Evolutionary conservation across 2,329 filamentous ascomycete species (phyloP), one percentile per base, ranked within the genome.

Genomic region (Fusarium sp.): DNA sequence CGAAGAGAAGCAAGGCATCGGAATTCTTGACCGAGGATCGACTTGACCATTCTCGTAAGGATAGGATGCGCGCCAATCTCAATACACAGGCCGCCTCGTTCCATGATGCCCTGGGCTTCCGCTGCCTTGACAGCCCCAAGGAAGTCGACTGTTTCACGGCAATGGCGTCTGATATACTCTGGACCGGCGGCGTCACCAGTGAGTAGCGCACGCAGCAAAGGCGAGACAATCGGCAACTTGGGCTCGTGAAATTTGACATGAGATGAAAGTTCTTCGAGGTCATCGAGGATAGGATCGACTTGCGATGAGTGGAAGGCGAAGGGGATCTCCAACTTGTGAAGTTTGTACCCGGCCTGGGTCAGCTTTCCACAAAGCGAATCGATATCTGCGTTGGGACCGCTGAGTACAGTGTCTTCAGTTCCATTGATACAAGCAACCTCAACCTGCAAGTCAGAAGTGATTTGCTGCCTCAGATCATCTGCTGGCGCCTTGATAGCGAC

Each of bases 351-450:
- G 72, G 79, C 14, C 63, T 74, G n/a, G 27, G 72, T 37, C 65
- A 67, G 20, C 80, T 72, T 56, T 73, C 66, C 37, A 72, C 61
- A 82, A 17, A 88, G 80, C 6, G 80, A 75, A 5, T 77, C 72
- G 37, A 87, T 79, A 52, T 83, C 77, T 3, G 72, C 71, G 1
- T 80, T 78, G 11, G 75, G 72, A 11, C 84, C 85, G 21, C 80
- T 81, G n/a, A 96, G 82, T 3, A 96, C 93, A 11, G 89, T 94
- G 75, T 93, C 91, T 49, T 87, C 83, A 0, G 90, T 88, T 0
- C 90, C 88, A 70, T 96, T 96, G 75, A 93, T 85, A 80, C 93
- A 96, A 17, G 92, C 90, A 31, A 87, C 71, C 37, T 85, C 85
- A 49, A 84, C 77, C 2, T 77, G 80, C 63, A n/a, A n/a, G n/a